These are phyloP conservation scores for Trametes pubescens DNA, from an alignment of 1,284 basidiomycete species.

Conservation along the genomic window DNA sequence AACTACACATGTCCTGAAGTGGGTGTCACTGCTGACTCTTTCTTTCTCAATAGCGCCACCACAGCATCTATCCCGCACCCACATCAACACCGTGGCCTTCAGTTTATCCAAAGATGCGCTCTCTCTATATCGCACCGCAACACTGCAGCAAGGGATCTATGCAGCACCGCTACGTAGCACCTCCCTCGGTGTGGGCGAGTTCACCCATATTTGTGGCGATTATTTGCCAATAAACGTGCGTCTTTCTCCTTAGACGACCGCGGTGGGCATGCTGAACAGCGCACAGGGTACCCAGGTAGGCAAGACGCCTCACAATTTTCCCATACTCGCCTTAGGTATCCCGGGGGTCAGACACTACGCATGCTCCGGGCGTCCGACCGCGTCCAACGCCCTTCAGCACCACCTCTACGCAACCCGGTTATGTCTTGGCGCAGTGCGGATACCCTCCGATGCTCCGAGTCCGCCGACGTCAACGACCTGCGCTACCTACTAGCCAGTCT, in stretches of 20 bases:
- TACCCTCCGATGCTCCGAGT: not conserved
- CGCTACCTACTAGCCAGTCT: not conserved
- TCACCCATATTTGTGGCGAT: not conserved
- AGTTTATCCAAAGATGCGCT: not conserved
- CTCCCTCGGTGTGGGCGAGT: not conserved
- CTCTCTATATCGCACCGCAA: not conserved
- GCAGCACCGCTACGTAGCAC: not conserved
- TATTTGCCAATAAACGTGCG: slow-evolving; percentile 8
- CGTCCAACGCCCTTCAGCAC: not conserved
- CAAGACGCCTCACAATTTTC: slow-evolving; percentile 28
- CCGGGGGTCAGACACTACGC: not conserved
- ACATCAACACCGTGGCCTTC: not conserved
- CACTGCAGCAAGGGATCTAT: too few relatives aligned
- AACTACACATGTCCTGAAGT: not conserved
- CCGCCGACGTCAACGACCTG: not conserved
- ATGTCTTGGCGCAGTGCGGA: not conserved
- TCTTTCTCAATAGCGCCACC: not conserved
- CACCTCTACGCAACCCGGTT: not conserved
- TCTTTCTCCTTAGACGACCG: not conserved
- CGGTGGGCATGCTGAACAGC: not conserved
- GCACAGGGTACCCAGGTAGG: slow-evolving; percentile 10
- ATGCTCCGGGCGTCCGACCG: not conserved
- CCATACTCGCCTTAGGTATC: slow-evolving; percentile 28
- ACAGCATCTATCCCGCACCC: not conserved
- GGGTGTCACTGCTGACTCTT: not conserved